Conservation (phyloP, 306 rosid genomes). For the Calophaca sinica region DNA sequence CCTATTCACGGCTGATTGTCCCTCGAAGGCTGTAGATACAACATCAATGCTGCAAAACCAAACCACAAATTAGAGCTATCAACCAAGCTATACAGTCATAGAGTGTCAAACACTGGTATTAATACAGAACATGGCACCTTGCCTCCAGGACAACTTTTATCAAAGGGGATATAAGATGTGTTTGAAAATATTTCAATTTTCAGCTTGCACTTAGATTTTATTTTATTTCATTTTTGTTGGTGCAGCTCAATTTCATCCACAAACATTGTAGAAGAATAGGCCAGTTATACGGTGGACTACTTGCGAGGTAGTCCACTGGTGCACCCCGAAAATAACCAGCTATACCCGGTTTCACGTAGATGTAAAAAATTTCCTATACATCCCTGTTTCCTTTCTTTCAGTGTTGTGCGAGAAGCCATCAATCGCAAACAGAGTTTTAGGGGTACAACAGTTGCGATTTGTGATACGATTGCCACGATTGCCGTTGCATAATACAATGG, state of each 20-base stretch:
- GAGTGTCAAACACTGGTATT: conserved; percentile 36
- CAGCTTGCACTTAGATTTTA: not conserved
- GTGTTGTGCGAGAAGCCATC: no score
- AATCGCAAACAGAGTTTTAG: no score
- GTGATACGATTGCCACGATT: no score
- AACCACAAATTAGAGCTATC: conserved; percentile 29
- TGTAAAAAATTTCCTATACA: no score
- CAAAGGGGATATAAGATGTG: not conserved
- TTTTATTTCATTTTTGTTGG: not conserved
- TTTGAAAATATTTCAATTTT: not conserved
- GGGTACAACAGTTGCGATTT: no score
- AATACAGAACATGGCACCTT: conserved; percentile 31
- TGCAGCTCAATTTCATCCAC: conserved; percentile 30
- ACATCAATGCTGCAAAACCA: conserved; percentile 74
- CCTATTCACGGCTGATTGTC: conserved; percentile 88
- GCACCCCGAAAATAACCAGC: no score
- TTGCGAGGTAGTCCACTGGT: no score
- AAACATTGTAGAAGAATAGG: conserved; percentile 14
- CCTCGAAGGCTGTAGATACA: conserved; percentile 81
- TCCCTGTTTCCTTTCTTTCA: no score
- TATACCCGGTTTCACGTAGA: no score
- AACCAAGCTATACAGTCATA: conserved; percentile 8
- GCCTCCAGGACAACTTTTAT: not conserved
- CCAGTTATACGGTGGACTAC: no score
- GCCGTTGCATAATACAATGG: no score